Evolutionary conservation across 1,284 basidiomycete genomes (phyloP), one percentile per base, ranked within the genome.

Genomic region (Leccinum solheimii): DNA sequence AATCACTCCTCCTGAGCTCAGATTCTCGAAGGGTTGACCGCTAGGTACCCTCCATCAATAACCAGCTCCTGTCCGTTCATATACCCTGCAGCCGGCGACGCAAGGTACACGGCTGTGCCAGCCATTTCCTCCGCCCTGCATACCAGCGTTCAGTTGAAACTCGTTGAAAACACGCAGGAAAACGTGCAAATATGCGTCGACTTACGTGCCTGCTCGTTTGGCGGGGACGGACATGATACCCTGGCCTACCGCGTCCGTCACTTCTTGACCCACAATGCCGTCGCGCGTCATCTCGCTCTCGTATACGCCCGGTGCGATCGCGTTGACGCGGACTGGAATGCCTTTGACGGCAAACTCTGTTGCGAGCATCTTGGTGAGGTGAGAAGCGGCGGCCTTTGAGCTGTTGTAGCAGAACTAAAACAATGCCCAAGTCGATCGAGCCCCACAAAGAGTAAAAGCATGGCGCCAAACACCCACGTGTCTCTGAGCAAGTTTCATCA

Each of bases 371-470:
- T 81, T 86, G 6, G 88, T 89, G 11, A 94, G 77, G 66, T 92
- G 90, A 9, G 86, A 82, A 4, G 84, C 83, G 0, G 90, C 92
- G 0, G 87, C 90, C 73, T 94, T 94, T 11, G 87, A 78, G 64
- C 86, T 87, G 73, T 92, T 92, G 73, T 93, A 92, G 36, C 82
- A 84, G 68, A 92, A 92, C 90, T 92, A 60, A 45, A 45, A 45
- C 3, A 21, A 19, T 7, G 8, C 6, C 3, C n/a, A 5, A 19
- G 14, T 40, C n/a, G 11, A 45, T 45, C 43, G 11, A 36, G 3
- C n/a, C 8, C 7, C 5, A 5, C 16, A 30, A 19, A 49, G n/a
- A 30, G 40, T 30, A 16, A 14, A 53, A 32, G 3, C 27, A 53
- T 43, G 40, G 16, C 19, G 2, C 8, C 21, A 14, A 51, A 16